Evolutionary conservation across 306 rosid species (phyloP).

Genomic region (Psophocarpus tetragonolobus): DNA sequence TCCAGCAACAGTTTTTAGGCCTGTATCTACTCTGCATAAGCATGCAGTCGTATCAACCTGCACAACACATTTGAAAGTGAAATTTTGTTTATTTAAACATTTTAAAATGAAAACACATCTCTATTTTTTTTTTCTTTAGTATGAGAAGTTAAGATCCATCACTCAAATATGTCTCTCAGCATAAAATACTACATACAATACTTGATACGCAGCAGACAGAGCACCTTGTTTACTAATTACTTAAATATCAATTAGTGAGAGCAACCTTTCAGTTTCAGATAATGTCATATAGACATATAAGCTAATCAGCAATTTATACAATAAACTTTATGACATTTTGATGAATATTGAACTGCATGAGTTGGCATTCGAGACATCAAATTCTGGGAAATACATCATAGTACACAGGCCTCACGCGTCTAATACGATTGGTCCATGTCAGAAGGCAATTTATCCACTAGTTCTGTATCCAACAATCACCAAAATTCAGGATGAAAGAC

Average conservation of each 20-base stretch:
- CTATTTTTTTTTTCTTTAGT: not conserved
- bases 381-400: not conserved
- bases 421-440: not conserved
- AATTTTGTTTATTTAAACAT: conserved; percentile 14
- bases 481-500: not conserved
- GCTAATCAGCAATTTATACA: conserved; percentile 1
- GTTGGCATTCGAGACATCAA: conserved; percentile 2
- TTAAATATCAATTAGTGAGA: not conserved
- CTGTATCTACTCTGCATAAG: conserved; percentile 82
- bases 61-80: conserved; percentile 30
- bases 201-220: conserved; percentile 1
- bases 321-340: not conserved
- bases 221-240: conserved; percentile 4
- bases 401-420: not conserved
- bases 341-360: not conserved
- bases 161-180: conserved; percentile 8
- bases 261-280: conserved; percentile 10
- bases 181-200: not conserved
- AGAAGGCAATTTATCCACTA: conserved; percentile 9
- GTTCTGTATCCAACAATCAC: not conserved
- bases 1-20: conserved; percentile 79
- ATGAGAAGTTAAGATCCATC: not conserved
- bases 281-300: not conserved
- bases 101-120: not conserved
- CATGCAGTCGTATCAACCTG: conserved; percentile 93